A percentile compares a stretch with the other conserved stretches of the same genome.
Evolutionary conservation across 805 yeast species (phyloP).

Genomic region (Yarrowia hollandica): DNA sequence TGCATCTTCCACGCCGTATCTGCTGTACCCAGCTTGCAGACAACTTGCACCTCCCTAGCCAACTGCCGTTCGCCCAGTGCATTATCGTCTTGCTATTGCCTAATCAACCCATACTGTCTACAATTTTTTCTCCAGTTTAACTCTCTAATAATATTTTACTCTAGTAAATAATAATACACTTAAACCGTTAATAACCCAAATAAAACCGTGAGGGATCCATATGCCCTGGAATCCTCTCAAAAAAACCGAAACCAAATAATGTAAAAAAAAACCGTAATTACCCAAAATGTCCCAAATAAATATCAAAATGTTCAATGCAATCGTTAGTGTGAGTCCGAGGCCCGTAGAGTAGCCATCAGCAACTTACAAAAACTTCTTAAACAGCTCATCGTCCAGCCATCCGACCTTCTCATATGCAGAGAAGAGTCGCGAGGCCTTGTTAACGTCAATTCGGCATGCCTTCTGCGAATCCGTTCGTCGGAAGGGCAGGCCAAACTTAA

Average conservation of each 20-base stretch:
- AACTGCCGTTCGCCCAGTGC: too few species aligned
- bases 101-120: background rate
- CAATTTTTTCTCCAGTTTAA: background rate
- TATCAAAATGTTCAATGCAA: conserved; percentile 28
- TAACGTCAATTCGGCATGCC: conserved; percentile 95
- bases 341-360: background rate
- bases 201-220: conserved; percentile 20
- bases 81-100: background rate
- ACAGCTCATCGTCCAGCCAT: conserved; percentile 79
- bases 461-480: conserved; percentile 97
- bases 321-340: background rate
- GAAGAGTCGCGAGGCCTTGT: conserved; percentile 87
- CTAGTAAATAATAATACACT: conserved; percentile 22
- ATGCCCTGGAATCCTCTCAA: conserved; percentile 8
- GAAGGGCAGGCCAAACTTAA: conserved; percentile 70
- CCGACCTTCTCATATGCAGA: conserved; percentile 91
- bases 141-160: conserved; percentile 8
- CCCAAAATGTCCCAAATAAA: conserved; percentile 29
- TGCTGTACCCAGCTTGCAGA: too few species aligned
- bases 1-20: background rate
- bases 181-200: conserved; percentile 20
- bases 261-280: conserved; percentile 16
- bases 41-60: too few species aligned
- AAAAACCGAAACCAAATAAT: conserved; percentile 23
- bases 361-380: conserved; percentile 48